These are phyloP conservation scores for Purshia tridentata DNA, from an alignment of 306 rosid genomes.

Conservation along the genomic window DNA sequence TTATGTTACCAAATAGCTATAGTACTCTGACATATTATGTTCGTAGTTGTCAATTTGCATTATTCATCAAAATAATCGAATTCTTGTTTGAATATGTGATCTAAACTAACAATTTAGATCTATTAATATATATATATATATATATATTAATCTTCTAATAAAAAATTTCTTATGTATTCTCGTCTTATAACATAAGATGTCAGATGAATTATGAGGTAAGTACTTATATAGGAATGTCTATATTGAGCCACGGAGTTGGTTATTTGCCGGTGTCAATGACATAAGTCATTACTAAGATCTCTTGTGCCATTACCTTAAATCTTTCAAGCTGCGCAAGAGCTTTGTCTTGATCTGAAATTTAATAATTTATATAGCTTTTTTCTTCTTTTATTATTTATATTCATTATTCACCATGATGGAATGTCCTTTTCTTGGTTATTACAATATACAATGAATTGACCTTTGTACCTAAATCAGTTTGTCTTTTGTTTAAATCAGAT, in stretches of 20 bases:
- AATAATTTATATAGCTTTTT: background rate
- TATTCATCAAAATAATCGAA: no score
- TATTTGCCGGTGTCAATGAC: background rate
- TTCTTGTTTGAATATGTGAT: no score
- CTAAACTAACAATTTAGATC: no score
- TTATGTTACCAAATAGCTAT: no score
- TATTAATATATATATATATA: background rate
- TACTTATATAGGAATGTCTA: slow-evolving; percentile 4
- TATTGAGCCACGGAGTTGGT: background rate
- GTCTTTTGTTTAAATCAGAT: slow-evolving; percentile 20
- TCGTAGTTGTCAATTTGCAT: background rate
- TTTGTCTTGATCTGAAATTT: slow-evolving; percentile 29
- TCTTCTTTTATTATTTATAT: background rate
- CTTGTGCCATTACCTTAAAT: background rate
- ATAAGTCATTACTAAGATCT: slow-evolving; percentile 18
- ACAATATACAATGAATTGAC: slow-evolving; percentile 7
- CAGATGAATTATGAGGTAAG: background rate
- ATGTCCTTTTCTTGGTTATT: slow-evolving; percentile 5
- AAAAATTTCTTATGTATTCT: no score
- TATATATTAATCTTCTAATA: background rate
- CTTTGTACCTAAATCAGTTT: slow-evolving; percentile 2
- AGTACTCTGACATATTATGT: no score
- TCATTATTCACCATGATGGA: slow-evolving; percentile 9
- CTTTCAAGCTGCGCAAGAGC: background rate
- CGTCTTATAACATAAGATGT: background rate